Evolutionary conservation across 2,329 filamentous ascomycete genomes (phyloP).

Genomic region (Penicillium sp.): DNA sequence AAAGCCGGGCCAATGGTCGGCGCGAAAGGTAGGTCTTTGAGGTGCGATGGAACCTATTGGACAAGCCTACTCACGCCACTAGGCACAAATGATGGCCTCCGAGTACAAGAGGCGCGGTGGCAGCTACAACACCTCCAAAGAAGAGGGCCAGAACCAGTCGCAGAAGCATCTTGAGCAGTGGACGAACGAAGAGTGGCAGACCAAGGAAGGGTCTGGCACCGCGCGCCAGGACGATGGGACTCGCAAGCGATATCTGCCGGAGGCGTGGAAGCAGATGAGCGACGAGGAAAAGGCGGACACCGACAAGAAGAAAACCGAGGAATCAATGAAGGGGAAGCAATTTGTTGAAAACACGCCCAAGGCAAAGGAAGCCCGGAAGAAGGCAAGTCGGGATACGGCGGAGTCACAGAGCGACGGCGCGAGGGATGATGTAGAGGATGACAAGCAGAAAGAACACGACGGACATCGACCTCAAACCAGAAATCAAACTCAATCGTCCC

Average conservation of each 20-base stretch:
- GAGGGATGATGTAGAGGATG: conserved; percentile 1
- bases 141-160: conserved; percentile 41
- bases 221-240: conserved; percentile 47
- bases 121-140: conserved; percentile 47
- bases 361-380: conserved; percentile 42
- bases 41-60: neutral
- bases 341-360: conserved; percentile 45
- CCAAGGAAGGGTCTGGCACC: conserved; percentile 47
- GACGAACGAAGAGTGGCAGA: conserved; percentile 52
- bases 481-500: neutral
- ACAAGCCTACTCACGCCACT: neutral
- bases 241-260: conserved; percentile 46
- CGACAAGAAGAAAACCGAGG: conserved; percentile 33
- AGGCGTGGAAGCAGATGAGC: conserved; percentile 50
- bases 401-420: conserved; percentile 22
- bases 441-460: neutral
- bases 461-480: no score
- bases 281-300: conserved; percentile 47
- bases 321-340: conserved; percentile 43
- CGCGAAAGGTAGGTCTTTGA: conserved; percentile 40
- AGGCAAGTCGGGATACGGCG: conserved; percentile 29
- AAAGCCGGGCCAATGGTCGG: conserved; percentile 50
- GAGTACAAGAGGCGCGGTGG: conserved; percentile 51
- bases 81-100: conserved; percentile 48
- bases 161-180: conserved; percentile 48